phyloP scores from a whole-genome alignment of 805 yeast species.

The Cyberlindnera galapagoensis region DNA sequence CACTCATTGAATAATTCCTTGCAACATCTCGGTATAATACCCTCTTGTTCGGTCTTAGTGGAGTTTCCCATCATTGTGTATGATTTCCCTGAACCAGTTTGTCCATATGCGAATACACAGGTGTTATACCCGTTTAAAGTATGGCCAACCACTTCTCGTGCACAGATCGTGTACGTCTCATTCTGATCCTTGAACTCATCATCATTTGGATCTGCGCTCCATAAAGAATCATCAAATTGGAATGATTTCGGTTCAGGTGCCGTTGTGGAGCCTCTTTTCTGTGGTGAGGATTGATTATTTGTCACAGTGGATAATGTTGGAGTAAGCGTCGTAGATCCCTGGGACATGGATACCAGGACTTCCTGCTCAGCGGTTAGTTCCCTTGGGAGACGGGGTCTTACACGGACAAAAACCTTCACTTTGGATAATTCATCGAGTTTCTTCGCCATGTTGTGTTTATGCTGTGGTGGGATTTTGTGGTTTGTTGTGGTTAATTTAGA shows the following conservation, averaged over 20 bases:
- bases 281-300: conserved; percentile 10
- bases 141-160: conserved; percentile 54
- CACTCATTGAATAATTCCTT: conserved; percentile 42
- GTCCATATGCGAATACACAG: conserved; percentile 74
- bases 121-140: conserved; percentile 66
- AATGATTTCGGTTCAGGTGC: conserved; percentile 29
- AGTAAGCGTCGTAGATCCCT: conserved; percentile 9
- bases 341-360: conserved; percentile 17
- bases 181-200: conserved; percentile 39
- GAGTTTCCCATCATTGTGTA: conserved; percentile 69
- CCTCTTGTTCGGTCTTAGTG: conserved; percentile 45
- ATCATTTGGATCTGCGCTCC: conserved; percentile 36
- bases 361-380: conserved; percentile 13
- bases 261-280: no score
- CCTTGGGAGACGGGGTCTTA: conserved; percentile 35
- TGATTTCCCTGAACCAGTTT: conserved; percentile 81
- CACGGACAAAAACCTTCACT: conserved; percentile 46
- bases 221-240: conserved; percentile 45
- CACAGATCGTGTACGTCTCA: conserved; percentile 46
- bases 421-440: conserved; percentile 15
- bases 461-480: no score
- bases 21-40: conserved; percentile 62
- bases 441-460: no score
- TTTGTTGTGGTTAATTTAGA: no score
- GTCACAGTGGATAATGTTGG: conserved; percentile 9